Conservation (phyloP, 2,329 filamentous ascomycete species). For the Venturia effusa region DNA sequence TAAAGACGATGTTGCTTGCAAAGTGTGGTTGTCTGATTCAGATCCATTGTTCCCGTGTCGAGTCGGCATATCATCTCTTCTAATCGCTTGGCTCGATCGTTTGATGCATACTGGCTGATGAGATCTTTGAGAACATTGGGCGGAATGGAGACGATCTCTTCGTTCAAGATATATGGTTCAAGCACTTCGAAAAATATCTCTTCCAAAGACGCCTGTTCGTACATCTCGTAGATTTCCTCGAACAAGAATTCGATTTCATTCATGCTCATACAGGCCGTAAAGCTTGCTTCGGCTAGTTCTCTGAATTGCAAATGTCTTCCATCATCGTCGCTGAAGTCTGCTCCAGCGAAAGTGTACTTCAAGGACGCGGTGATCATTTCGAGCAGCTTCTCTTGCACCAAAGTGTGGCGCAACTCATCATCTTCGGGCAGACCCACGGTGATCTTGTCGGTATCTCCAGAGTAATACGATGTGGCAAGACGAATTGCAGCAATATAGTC, state of each 20-base stretch:
- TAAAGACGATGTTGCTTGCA: constrained; percentile 90
- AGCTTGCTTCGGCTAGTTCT: constrained; percentile 73
- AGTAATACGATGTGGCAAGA: constrained; percentile 85
- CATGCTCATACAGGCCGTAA: constrained; percentile 71
- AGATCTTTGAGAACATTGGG: constrained; percentile 78
- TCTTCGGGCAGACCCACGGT: constrained; percentile 91
- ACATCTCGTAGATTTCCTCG: constrained; percentile 82
- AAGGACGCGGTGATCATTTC: constrained; percentile 91
- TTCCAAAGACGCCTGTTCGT: constrained; percentile 63
- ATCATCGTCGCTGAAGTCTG: constrained; percentile 34
- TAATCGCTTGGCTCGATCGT: constrained; percentile 63
- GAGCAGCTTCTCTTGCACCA: constrained; percentile 80
- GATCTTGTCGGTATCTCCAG: constrained; percentile 81
- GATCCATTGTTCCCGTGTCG: constrained; percentile 80
- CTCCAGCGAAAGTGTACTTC: constrained; percentile 72
- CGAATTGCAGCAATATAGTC: constrained; percentile 88
- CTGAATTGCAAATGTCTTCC: constrained; percentile 47
- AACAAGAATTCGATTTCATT: constrained; percentile 75
- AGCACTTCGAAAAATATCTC: constrained; percentile 78
- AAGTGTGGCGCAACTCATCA: constrained; percentile 57
- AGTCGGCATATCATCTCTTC: constrained; percentile 94
- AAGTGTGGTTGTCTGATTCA: constrained; percentile 81
- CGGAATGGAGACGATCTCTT: constrained; percentile 62
- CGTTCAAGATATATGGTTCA: constrained; percentile 77
- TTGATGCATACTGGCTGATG: constrained; percentile 67